Evolutionary conservation across 768 basidiomycete species (phyloP), one percentile per base, ranked within the genome.

Genomic region (Suillus cothurnatus): DNA sequence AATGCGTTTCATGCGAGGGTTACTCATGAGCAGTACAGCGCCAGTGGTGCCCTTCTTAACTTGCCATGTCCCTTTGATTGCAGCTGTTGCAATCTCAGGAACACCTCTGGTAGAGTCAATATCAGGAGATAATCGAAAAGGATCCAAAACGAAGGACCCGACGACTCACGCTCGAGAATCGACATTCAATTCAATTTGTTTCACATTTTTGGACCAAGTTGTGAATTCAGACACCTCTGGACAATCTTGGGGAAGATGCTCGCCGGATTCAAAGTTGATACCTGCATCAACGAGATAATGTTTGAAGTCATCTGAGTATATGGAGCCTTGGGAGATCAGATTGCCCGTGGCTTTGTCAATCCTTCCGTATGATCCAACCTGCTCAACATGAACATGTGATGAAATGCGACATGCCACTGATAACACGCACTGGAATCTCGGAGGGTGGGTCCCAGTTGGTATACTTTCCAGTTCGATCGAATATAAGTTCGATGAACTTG

Each of bases 391-490:
- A 23, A 26, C 14, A 38, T 26, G 3, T 3, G 23, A 34, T 12
- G 23, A 26, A 26, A 9, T 34, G 3, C 9, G 4, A 38, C 38
- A 4, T 38, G 36, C n/a, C n/a, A n/a, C 34, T 23, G 55, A 36
- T 23, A 17, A 23, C 36, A 57, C 56, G n/a, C 23, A 57, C 56
- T 38, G 8, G 15, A 26, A 57, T 38, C n/a, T 57, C 56, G 4
- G 56, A 57, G n/a, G 36, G 56, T 4, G 56, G 56, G n/a, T 57
- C 56, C 56, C 56, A 57, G 56, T 57, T 57, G 23, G 36, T 15
- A 38, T 38, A 57, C 15, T 57, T 57, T 57, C 23, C 36, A 4
- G 56, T 57, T 14, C 34, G n/a, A 38, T 57, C 17, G 15, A 23
- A 57, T 38, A 57, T 38, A 17, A 57, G 56, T 4, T 38, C 56